A percentile compares a stretch with the other conserved stretches of the same genome.
Evolutionary conservation across 2,329 filamentous ascomycete species (phyloP).

Genomic region (Diaporthe ampelina): DNA sequence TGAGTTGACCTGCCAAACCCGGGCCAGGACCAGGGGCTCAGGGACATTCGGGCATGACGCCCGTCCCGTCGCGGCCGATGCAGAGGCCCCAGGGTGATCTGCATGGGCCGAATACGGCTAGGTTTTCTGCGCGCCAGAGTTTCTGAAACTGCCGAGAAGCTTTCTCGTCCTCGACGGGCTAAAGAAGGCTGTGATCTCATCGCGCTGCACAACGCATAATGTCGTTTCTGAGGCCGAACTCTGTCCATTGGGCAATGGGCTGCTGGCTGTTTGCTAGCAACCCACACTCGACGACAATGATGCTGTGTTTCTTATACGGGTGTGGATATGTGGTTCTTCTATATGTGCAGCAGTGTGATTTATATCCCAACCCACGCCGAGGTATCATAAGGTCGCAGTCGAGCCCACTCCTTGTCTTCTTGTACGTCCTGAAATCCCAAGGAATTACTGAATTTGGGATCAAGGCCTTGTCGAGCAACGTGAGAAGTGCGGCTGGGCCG

Average conservation of each 20-base stretch:
- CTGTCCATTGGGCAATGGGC: background rate
- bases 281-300: background rate
- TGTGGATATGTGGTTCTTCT: background rate
- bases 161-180: constrained; percentile 14
- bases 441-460: background rate
- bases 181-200: constrained; percentile 17
- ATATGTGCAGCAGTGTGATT: background rate
- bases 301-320: too few relatives aligned
- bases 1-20: background rate
- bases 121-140: background rate
- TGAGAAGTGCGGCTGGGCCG: background rate
- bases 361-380: background rate
- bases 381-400: constrained; percentile 16
- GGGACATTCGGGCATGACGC: constrained; percentile 13
- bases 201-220: constrained; percentile 6
- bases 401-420: background rate
- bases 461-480: constrained; percentile 9
- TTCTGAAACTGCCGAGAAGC: constrained; percentile 26
- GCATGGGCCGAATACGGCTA: constrained; percentile 20
- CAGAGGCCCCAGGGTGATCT: constrained; percentile 1
- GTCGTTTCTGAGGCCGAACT: background rate
- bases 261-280: background rate
- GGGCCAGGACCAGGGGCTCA: constrained; percentile 24
- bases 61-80: constrained; percentile 21
- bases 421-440: background rate